Evolutionary conservation across 164 flowering plant species (phyloP).

Genomic region (Chimonanthus praecox): DNA sequence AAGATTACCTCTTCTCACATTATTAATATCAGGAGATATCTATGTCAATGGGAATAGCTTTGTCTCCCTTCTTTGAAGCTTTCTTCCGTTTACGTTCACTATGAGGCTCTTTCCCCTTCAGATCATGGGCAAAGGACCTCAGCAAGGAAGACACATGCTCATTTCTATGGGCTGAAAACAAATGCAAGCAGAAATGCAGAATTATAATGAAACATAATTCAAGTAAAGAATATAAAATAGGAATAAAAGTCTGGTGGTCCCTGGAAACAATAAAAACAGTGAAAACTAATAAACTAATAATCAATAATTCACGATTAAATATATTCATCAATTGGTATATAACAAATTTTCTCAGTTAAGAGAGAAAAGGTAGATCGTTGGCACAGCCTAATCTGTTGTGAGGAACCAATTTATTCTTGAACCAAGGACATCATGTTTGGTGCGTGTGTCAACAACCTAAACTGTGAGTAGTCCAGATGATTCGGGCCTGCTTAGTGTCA

Average conservation of each 20-base stretch:
- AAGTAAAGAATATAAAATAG: neutral
- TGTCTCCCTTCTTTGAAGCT: constrained; percentile 46
- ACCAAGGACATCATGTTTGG: too few relatives aligned
- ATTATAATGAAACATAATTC: too few relatives aligned
- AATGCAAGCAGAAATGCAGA: neutral
- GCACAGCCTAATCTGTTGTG: too few relatives aligned
- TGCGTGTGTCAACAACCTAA: too few relatives aligned
- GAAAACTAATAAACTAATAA: neutral
- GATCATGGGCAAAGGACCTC: constrained; percentile 52
- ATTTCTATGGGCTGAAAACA: constrained; percentile 82
- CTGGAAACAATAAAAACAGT: neutral
- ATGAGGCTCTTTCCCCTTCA: constrained; percentile 74
- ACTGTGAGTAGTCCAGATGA: too few relatives aligned
- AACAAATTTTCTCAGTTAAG: too few relatives aligned
- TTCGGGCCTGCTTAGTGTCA: too few relatives aligned
- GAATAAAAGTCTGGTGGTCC: neutral
- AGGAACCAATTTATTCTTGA: too few relatives aligned
- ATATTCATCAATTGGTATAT: too few relatives aligned
- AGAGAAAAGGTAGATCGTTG: too few relatives aligned
- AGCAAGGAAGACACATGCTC: constrained; percentile 55
- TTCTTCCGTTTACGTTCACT: constrained; percentile 78
- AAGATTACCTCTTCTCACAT: neutral
- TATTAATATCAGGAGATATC: constrained; percentile 26
- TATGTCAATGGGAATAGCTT: constrained; percentile 27
- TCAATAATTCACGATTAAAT: too few relatives aligned